Evolutionary conservation across 2,329 filamentous ascomycete species (phyloP).

Genomic region (Monosporascus sp.): DNA sequence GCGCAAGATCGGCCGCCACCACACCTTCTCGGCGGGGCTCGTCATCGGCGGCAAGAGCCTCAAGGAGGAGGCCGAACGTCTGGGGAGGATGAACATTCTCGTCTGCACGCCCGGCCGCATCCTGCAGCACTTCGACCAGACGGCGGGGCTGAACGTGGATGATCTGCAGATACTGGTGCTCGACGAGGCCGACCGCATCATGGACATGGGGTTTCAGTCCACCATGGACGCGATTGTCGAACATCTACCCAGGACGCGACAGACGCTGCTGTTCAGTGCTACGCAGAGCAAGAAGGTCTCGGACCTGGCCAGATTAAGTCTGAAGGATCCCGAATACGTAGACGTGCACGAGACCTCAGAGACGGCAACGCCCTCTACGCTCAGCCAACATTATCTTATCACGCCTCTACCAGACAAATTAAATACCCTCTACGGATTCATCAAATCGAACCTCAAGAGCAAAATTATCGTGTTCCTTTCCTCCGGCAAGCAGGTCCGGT

Average conservation of each 20-base stretch:
- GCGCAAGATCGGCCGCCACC: constrained; percentile 80
- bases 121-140: constrained; percentile 93
- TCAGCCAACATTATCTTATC: constrained; percentile 88
- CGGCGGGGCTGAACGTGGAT: constrained; percentile 80
- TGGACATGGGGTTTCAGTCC: constrained; percentile 94
- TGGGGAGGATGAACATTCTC: constrained; percentile 92
- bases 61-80: constrained; percentile 76
- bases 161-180: constrained; percentile 89
- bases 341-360: constrained; percentile 81
- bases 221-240: constrained; percentile 90
- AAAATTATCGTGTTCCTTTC: constrained; percentile 96
- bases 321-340: constrained; percentile 90
- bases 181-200: constrained; percentile 92
- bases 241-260: constrained; percentile 77
- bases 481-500: constrained; percentile 92
- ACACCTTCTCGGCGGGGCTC: constrained; percentile 85
- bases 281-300: constrained; percentile 94
- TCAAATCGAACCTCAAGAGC: constrained; percentile 82
- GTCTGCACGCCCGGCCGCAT: constrained; percentile 94
- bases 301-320: constrained; percentile 80
- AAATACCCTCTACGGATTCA: constrained; percentile 87
- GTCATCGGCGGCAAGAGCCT: constrained; percentile 91
- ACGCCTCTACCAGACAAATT: constrained; percentile 84
- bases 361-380: constrained; percentile 72
- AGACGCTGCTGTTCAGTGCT: constrained; percentile 92